Evolutionary conservation across 2,329 filamentous ascomycete genomes (phyloP).

Genomic region (Hymenoscyphus linearis): DNA sequence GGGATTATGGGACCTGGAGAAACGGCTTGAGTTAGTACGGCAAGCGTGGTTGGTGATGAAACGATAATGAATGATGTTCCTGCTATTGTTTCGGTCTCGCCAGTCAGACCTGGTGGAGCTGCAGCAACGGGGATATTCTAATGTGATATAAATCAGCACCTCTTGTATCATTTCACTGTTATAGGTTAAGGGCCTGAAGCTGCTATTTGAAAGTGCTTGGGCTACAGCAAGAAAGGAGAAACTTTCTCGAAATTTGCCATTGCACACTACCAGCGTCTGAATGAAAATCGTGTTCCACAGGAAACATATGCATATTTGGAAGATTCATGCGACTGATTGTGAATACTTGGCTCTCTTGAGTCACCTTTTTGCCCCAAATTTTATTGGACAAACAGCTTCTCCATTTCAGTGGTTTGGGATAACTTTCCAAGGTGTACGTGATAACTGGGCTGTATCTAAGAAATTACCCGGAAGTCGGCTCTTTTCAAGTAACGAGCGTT

Average conservation of each 20-base stretch:
- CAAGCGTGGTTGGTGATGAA: constrained; percentile 7
- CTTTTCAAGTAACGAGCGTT: background rate
- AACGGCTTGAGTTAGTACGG: background rate
- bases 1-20: background rate
- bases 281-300: too few relatives aligned
- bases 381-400: too few relatives aligned
- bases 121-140: constrained; percentile 5
- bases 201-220: background rate
- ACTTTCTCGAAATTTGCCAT: too few relatives aligned
- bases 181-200: background rate
- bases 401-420: too few relatives aligned
- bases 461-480: background rate
- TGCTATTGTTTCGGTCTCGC: constrained; percentile 3
- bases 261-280: too few relatives aligned
- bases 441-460: background rate
- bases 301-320: too few relatives aligned
- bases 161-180: background rate
- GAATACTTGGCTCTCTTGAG: too few relatives aligned
- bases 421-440: too few relatives aligned
- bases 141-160: background rate
- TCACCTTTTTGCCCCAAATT: too few relatives aligned
- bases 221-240: background rate
- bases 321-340: too few relatives aligned
- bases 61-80: constrained; percentile 9
- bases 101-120: constrained; percentile 8